Evolutionary conservation across 805 yeast genomes (phyloP).

Genomic region (Dipodascus geniculatus): DNA sequence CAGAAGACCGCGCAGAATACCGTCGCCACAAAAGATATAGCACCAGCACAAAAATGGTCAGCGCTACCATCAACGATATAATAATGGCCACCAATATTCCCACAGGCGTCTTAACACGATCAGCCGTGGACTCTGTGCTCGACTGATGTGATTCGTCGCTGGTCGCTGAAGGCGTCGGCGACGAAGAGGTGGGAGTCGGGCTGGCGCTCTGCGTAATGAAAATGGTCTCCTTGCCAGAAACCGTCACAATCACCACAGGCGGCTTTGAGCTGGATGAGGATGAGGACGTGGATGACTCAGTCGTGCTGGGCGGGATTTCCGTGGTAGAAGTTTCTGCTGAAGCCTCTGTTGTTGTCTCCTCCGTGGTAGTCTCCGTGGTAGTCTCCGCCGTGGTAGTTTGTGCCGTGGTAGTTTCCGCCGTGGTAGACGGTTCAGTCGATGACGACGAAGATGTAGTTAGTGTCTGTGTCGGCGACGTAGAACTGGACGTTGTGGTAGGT

Average conservation of each 20-base stretch:
- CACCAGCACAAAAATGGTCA: neutral
- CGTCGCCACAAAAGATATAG: neutral
- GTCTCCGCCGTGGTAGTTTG: too few species aligned
- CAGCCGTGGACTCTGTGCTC: neutral
- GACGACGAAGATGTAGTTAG: too few species aligned
- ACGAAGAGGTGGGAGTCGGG: neutral
- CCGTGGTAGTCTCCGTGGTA: too few species aligned
- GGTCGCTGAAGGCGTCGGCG: neutral
- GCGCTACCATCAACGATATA: neutral
- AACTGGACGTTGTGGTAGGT: too few species aligned
- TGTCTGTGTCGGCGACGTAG: too few species aligned
- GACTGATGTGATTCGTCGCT: neutral
- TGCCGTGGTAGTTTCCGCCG: too few species aligned
- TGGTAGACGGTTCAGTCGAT: too few species aligned
- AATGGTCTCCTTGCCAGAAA: neutral
- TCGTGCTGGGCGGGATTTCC: too few species aligned
- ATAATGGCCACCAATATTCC: neutral
- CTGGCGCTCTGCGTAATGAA: neutral
- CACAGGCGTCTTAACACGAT: neutral
- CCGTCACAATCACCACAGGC: neutral
- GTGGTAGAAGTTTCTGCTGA: too few species aligned
- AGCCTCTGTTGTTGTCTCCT: neutral
- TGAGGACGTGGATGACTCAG: neutral
- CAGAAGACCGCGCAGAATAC: neutral
- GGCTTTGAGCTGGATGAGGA: neutral